A percentile compares a stretch with the other conserved stretches of the same genome.
Evolutionary conservation across 2,329 filamentous ascomycete genomes (phyloP).

Genomic region (Pochonia chlamydosporia): DNA sequence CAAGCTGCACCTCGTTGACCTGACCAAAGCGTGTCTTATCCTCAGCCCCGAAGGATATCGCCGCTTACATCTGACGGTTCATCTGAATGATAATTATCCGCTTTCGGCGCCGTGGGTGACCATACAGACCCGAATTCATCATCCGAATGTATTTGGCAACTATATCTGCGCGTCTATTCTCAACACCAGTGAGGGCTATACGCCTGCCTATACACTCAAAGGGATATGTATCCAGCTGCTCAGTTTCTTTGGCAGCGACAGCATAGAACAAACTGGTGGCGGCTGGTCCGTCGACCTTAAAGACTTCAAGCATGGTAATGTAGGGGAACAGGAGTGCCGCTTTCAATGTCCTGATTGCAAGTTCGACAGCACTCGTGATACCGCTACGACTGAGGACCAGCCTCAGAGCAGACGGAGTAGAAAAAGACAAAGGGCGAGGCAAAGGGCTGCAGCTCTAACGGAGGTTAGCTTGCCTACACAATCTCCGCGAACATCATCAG

Average conservation of each 20-base stretch:
- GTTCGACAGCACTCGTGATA: background rate
- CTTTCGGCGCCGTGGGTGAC: conserved; percentile 29
- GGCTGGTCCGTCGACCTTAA: conserved; percentile 17
- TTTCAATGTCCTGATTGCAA: background rate
- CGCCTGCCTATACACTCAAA: conserved; percentile 44
- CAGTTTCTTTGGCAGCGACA: conserved; percentile 44
- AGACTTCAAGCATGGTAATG: conserved; percentile 11
- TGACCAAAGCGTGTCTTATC: conserved; percentile 35
- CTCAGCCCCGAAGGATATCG: conserved; percentile 32
- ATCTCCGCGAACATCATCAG: background rate
- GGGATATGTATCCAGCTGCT: conserved; percentile 44
- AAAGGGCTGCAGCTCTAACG: background rate
- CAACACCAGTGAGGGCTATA: conserved; percentile 35
- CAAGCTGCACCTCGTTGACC: conserved; percentile 29
- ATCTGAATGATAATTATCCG: conserved; percentile 30
- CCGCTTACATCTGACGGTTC: conserved; percentile 37
- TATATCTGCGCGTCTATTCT: conserved; percentile 44
- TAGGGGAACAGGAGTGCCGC: background rate
- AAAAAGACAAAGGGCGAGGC: background rate
- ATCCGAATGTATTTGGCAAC: conserved; percentile 37
- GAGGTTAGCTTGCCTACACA: background rate
- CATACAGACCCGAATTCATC: conserved; percentile 34
- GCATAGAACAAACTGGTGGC: conserved; percentile 33
- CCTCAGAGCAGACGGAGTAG: background rate
- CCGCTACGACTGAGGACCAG: background rate